A percentile compares a stretch with the other conserved stretches of the same genome.
Evolutionary conservation across 2,329 filamentous ascomycete genomes (phyloP).

Genomic region (Rutstroemia sp.): DNA sequence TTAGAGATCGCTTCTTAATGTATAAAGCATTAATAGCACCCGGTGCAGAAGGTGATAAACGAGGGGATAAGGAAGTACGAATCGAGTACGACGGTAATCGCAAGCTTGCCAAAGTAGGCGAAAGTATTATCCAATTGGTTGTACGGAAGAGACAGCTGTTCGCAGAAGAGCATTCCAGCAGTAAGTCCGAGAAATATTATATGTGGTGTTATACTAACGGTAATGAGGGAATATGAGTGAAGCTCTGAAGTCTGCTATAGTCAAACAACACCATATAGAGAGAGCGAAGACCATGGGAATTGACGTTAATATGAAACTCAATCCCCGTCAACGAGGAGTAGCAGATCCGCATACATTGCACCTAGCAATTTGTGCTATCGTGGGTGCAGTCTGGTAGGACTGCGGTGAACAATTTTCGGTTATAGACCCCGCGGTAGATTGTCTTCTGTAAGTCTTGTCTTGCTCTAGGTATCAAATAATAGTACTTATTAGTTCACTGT

Average conservation of each 20-base stretch:
- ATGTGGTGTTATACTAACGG: background rate
- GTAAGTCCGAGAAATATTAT: background rate
- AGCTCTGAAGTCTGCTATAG: background rate
- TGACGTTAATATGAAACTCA: background rate
- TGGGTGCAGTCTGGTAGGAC: conserved; percentile 3
- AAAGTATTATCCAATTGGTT: conserved; percentile 2
- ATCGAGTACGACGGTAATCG: conserved; percentile 11
- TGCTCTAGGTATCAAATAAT: background rate
- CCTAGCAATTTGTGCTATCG: conserved; percentile 5
- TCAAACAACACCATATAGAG: background rate
- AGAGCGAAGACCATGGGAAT: background rate
- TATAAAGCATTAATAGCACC: conserved; percentile 3
- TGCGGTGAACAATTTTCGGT: background rate
- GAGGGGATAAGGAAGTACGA: conserved; percentile 7
- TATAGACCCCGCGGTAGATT: background rate
- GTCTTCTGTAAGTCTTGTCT: conserved; percentile 2
- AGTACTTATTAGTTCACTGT: background rate
- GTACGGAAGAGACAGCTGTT: background rate
- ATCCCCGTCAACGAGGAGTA: background rate
- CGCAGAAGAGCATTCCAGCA: background rate
- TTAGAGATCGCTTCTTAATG: background rate
- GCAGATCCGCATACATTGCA: background rate
- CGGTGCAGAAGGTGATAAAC: conserved; percentile 11
- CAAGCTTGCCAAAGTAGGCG: background rate
- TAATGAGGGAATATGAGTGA: background rate